Evolutionary conservation across 2,329 filamentous ascomycete genomes (phyloP), one percentile per base, ranked within the genome.

Genomic region (Colletotrichum shisoi): DNA sequence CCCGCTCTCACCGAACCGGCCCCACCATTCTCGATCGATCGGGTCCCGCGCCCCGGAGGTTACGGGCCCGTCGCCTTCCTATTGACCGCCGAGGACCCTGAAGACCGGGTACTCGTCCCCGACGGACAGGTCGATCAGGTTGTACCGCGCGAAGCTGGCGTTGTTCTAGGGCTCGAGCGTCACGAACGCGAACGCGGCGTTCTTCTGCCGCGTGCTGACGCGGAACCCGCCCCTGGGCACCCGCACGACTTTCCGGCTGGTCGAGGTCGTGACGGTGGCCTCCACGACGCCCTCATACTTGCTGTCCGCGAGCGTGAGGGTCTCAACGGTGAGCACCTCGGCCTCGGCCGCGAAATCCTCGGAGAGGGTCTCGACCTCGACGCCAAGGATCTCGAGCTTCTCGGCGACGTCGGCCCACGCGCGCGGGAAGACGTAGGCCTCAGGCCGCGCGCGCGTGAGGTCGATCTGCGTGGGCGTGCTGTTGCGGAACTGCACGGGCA

Each of bases 101-200:
- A 71, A 76, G 8, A 76, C 64, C 9, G 72, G 75, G 44, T 76
- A 76, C 58, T 76, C 74, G 46, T 77, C 74, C 0, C 73, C 74
- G 1, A 37, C 70, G 3, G 68, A 60, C 2, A 75, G 34, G 3
- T 75, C 73, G 0, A 77, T 69, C 12, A 77, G 71, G 46, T 75
- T 75, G 11, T 72, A 73, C 11, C 72, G 71, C 0, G 70, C 73
- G 52, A 75, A 77, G 6, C 74, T 76, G 51, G 76, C 75, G 7
- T 72, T 73, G 6, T 72, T 72, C 70, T 77, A 75, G 1, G 75
- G 75, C 70, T 76, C 75, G 3, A 77, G 66, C 4, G 71, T 72
- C 34, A 71, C 67, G 6, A 77, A 69, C 0, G 74, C 74, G 5
- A 74, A 57, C 0, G 66, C 74, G 0, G 74, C 74, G 4, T 76